Evolutionary conservation across 441 rosid genomes (phyloP), one percentile per base, ranked within the genome.

Genomic region (Erysimum cheiri): DNA sequence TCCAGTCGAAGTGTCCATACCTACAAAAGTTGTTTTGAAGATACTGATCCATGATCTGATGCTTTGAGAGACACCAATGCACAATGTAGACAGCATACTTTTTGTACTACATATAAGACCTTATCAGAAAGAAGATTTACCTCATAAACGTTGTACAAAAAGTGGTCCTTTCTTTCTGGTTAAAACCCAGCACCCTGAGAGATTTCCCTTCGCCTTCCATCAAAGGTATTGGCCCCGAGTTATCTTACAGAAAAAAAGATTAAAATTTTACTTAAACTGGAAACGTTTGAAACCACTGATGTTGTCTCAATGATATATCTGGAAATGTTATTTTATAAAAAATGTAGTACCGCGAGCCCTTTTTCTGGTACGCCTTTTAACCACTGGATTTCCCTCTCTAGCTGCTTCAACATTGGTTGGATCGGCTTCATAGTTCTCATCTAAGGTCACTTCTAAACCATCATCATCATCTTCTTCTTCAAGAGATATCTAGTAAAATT

Each of bases 181-280:
- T 87, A 80, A 92, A 92, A 40, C 98, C 98, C 36, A 92, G 65
- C 17, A 95, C 95, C 66, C 77, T 83, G 67, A 90, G 78, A 26
- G 89, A 82, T 56, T 77, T 76, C 71, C 96, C 98, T 74, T 87
- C 88, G 46, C 98, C 96, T 81, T 92, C 92, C 87, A 90, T 87
- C 73, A 94, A 70, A 70, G 98, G 93, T 76, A 59, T 52, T 8
- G 90, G 83, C 70, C 85, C 90, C 52, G 70, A 31, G 72, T 70
- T 85, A 68, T 85, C 96, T 69, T 58, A 69, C 88, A 83, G 80
- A 72, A 66, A 67, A 70, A 75, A 11, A 36, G 2, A 13, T 3
- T 7, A 43, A 14, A 43, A 5, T 37, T 0, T 12, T 31, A 63
- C 43, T 29, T 32, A 41, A 19, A 15, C 44, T 43, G 2, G 22